Evolutionary conservation across 345 rosid genomes (phyloP), one percentile per base, ranked within the genome.

Genomic region (Moricandia arvensis): DNA sequence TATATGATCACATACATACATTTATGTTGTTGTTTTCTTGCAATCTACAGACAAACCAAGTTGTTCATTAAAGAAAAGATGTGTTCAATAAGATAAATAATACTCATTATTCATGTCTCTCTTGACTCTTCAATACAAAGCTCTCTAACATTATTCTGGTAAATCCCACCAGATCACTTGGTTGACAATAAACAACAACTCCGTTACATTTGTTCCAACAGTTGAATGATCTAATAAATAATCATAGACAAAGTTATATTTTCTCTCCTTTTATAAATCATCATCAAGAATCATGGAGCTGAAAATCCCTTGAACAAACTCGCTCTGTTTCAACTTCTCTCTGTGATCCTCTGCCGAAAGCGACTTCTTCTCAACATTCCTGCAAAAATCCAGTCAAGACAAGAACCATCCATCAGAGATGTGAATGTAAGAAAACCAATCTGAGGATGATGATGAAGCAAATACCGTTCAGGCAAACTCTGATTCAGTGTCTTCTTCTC

Each of bases 321-420:
- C 86, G 10, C 88, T 85, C 62, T 87, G 84, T 72, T 82, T 90
- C 21, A 83, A 75, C 85, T 87, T 94, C 84, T 90, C 93, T 72
- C 85, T 85, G 66, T 87, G 87, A 80, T 94, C 96, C 86, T 94
- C 85, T 31, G 75, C 75, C 0, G 98, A 91, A 68, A 90, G 79
- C 0, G 93, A 91, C 6, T 84, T 18, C 33, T 85, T 53, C 77
- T 62, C 81, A n/a, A 30, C 75, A 66, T 76, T 87, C 82, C 95
- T 91, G 86, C 37, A 33, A 75, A 21, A n/a, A 34, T 13, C 53
- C 47, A 65, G 17, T 41, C 55, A 29, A 49, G 9, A 27, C 38
- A 43, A 61, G 59, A 38, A 13, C 61, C 26, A 21, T n/a, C n/a
- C n/a, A 62, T 7, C 24, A 69, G 51, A 7, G 53, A 26, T n/a